Base-by-base conservation (phyloP, 2,329 filamentous ascomycete species). In the Xylaria sp. region DNA sequence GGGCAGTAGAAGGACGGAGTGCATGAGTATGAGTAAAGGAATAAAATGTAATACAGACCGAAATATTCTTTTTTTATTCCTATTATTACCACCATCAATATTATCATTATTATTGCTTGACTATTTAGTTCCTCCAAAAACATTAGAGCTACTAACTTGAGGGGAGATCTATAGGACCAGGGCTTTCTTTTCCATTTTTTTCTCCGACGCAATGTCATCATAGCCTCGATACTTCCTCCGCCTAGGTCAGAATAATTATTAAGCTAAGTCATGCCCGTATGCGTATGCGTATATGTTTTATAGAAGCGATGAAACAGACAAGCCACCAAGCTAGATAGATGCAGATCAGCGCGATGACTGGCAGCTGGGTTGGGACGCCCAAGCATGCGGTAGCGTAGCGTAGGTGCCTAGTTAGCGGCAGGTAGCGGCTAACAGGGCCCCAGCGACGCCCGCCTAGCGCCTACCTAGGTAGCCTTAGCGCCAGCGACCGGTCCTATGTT, bases 331-430 rank as follows among this genome's bases (percentile, higher is more conserved):
- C 7, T 36, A 36, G 34, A 36, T 53, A 53, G 39, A 55, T 63
- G 69, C 66, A 69, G 61, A 70, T 66, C 68, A 66, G 60, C 51
- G 42, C 34, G 65, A 71, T 70, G 65, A 66, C 68, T 68, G 59
- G 70, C 70, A 72, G 70, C 68, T 68, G 61, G 51, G 63, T 14
- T 36, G 57, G 61, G 58, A 11, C 63, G 34, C 50, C 45, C 30
- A 56, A 34, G 39, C 48, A 50, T 50, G 14, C 24, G 32, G 58
- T 21, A 54, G 24, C 24, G 24, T 27, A 27, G 24, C 24, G 24
- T 27, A 36, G 34, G 34, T 36, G 8, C 34, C 7, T n/a, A n/a
- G n/a, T 7, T 36, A 50, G 19, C 47, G 24, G 24, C 24, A 27
- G 24, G 32, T 47, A 66, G 55, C 56, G 61, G 45, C 57, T 65